Percentiles rank a stretch among this genome's conserved stretches.
Conservation (phyloP, 345 rosid genomes). For the Salix suchowensis region DNA sequence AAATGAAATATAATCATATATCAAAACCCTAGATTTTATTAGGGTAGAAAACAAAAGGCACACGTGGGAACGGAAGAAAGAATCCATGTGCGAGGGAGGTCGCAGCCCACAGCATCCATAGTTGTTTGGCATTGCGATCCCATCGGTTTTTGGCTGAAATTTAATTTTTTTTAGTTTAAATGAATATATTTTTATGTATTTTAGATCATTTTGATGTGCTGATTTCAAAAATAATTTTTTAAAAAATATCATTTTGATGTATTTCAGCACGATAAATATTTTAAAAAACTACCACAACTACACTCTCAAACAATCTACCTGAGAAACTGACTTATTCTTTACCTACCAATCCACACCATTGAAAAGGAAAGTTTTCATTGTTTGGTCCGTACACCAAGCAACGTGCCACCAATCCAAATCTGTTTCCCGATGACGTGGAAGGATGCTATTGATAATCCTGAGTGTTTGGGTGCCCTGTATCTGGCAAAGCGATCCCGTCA, state of each 20-base stretch:
- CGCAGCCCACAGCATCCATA: not conserved
- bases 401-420: not conserved
- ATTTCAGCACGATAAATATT: too few species aligned
- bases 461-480: not conserved
- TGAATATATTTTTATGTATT: too few species aligned
- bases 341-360: not conserved
- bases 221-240: too few species aligned
- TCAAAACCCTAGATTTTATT: too few species aligned
- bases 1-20: too few species aligned
- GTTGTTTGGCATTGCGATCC: too few species aligned
- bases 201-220: too few species aligned
- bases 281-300: too few species aligned
- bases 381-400: not conserved
- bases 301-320: too few species aligned
- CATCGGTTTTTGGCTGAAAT: too few species aligned
- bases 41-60: not conserved
- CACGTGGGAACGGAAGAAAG: not conserved
- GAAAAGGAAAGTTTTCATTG: not conserved
- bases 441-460: not conserved
- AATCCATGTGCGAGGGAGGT: not conserved
- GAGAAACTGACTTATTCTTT: not conserved
- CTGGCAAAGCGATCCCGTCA: not conserved
- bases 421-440: not conserved
- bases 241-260: too few species aligned
- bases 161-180: too few species aligned